Conservation (phyloP, 352 stramenopile genomes). For the Phytophthora constricta region DNA sequence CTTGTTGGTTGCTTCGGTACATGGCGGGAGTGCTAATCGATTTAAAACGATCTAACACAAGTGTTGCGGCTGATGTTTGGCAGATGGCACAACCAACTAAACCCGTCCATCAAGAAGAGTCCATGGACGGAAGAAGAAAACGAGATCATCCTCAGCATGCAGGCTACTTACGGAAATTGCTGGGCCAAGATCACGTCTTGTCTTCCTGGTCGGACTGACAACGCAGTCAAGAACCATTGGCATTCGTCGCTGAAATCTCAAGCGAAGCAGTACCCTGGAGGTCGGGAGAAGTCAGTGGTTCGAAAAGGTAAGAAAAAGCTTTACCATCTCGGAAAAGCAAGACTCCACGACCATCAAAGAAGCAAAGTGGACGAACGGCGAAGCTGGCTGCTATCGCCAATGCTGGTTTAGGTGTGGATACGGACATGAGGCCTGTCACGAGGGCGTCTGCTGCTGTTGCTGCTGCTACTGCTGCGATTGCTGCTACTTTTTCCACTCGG, state of each 20-base stretch:
- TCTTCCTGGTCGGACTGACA: slow-evolving; percentile 95
- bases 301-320: slow-evolving; percentile 29
- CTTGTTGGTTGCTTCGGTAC: too few species aligned
- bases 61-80: not conserved
- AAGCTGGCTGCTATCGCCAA: not conserved
- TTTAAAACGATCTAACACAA: not conserved
- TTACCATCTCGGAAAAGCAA: slow-evolving; percentile 9
- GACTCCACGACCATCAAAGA: slow-evolving; percentile 1
- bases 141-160: slow-evolving; percentile 79
- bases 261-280: slow-evolving; percentile 29
- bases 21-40: too few species aligned
- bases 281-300: not conserved
- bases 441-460: not conserved
- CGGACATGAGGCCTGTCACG: not conserved
- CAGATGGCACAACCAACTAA: slow-evolving; percentile 89
- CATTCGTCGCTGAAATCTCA: slow-evolving; percentile 85
- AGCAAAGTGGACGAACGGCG: not conserved
- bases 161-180: slow-evolving; percentile 92
- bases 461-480: not conserved
- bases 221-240: slow-evolving; percentile 98
- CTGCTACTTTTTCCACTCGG: not conserved
- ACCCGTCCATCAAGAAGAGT: slow-evolving; percentile 79
- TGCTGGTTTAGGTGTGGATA: slow-evolving; percentile 2
- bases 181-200: slow-evolving; percentile 98
- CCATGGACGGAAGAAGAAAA: slow-evolving; percentile 89